Percentiles rank a stretch among this genome's conserved stretches.
Conservation (phyloP, 768 basidiomycete genomes). For the Lactarius tabidus region DNA sequence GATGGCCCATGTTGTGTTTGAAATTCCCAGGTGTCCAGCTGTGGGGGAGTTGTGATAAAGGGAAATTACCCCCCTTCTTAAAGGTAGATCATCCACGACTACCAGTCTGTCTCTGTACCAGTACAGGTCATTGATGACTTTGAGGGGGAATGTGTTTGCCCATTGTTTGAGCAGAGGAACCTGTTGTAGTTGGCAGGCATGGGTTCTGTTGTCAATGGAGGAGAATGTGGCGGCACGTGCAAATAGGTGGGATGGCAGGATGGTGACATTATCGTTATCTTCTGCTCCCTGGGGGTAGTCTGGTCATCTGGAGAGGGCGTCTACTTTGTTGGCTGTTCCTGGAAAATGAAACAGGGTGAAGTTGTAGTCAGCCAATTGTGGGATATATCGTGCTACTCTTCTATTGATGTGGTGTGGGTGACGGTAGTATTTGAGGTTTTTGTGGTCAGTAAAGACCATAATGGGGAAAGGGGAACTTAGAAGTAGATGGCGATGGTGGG, state of each 20-base stretch:
- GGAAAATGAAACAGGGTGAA: not conserved
- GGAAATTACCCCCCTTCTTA: not conserved
- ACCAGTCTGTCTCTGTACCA: not conserved
- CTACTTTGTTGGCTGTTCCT: not conserved
- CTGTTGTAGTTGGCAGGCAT: not conserved
- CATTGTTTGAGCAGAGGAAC: not conserved
- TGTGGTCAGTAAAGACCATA: not conserved
- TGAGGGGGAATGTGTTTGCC: not conserved
- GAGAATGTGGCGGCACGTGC: no score
- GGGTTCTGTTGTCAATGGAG: not conserved
- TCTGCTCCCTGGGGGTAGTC: no score
- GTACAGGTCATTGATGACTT: rapidly evolving
- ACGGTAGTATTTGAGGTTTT: not conserved
- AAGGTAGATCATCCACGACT: not conserved
- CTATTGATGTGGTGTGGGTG: not conserved
- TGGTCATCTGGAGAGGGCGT: not conserved
- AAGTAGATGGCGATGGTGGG: no score
- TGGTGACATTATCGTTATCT: not conserved
- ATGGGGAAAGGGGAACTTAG: not conserved
- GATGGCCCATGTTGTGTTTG: not conserved
- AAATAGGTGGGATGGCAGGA: not conserved
- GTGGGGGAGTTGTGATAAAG: not conserved
- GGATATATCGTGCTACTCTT: rapidly evolving
- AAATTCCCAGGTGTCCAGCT: not conserved
- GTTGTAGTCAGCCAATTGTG: not conserved